Evolutionary conservation across 2,329 filamentous ascomycete species (phyloP).

Genomic region (Aspergillus alliaceus): DNA sequence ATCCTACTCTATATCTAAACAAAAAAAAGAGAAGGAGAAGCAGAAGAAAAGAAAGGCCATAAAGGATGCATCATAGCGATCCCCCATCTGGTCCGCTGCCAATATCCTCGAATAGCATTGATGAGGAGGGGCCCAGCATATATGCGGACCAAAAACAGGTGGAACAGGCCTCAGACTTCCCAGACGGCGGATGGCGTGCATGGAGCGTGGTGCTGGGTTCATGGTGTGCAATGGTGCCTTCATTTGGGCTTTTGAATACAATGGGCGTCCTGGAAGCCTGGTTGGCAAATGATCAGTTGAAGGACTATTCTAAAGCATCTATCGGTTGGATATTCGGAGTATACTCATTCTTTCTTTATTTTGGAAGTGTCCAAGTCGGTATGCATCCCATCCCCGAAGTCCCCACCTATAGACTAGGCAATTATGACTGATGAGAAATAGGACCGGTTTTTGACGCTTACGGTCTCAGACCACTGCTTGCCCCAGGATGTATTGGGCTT

Average conservation of each 20-base stretch:
- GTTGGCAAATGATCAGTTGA: not conserved
- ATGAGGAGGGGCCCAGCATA: not conserved
- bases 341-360: not conserved
- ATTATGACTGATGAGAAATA: not conserved
- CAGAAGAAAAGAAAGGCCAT: too few species aligned
- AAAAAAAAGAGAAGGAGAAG: too few species aligned
- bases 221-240: not conserved
- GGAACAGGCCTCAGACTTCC: not conserved
- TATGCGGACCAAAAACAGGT: not conserved
- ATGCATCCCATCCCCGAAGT: too few species aligned
- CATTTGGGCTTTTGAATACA: not conserved
- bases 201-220: not conserved
- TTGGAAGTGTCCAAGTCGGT: not conserved
- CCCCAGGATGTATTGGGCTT: not conserved
- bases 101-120: not conserved
- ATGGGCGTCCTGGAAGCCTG: not conserved
- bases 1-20: too few species aligned
- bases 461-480: not conserved
- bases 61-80: not conserved
- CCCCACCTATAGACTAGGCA: too few species aligned
- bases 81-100: not conserved
- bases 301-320: not conserved
- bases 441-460: not conserved
- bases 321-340: slow-evolving; percentile 2
- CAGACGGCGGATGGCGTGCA: not conserved